Evolutionary conservation across 768 basidiomycete species (phyloP), one percentile per base, ranked within the genome.

Genomic region (Phylloporus scabripes): DNA sequence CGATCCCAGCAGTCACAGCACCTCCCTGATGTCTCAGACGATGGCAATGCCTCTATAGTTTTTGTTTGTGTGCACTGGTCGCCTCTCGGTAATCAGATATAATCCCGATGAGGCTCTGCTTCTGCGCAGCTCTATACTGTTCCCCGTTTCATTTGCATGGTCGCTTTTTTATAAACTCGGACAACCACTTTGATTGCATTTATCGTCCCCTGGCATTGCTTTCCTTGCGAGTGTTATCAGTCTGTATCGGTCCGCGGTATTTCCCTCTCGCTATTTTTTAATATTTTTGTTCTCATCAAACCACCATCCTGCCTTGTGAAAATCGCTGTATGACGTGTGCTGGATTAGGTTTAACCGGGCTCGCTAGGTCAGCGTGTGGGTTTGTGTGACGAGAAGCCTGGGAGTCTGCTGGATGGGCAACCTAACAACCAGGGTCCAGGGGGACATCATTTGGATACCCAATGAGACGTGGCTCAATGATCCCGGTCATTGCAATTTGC

Each of bases 1-100:
- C 67, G 72, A 82, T 61, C 65, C 62, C 71, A 80, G 57, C 64
- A 78, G 71, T 46, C 67, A 72, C 60, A 74, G 70, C 52, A 69
- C 75, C 43, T 72, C 79, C 40, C 57, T 83, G 56, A 81, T 81
- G 57, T 64, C 79, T 42, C 76, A 77, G 52, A 78, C 74, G 56
- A 75, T 82, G 71, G 62, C 76, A 52, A 66, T 82, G 59, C 74
- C 76, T 60, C 72, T 76, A 72, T 81, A 70, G 70, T 54, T 49
- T 48, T 24, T 45, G 46, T 43, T 23, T 54, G 44, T 53, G 40
- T 50, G 55, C 46, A 51, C 51, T 53, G 55, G 56, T 29, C 56
- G 46, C 51, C n/a, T 45, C 2, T 53, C 58, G 67, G 63, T 50
- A 42, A 53, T 49, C 49, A 64, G 42, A 48, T 33, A 45, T 42